Evolutionary conservation across 1,284 basidiomycete genomes (phyloP), one percentile per base, ranked within the genome.

Genomic region (Apiotrichum mycotoxinovorans): DNA sequence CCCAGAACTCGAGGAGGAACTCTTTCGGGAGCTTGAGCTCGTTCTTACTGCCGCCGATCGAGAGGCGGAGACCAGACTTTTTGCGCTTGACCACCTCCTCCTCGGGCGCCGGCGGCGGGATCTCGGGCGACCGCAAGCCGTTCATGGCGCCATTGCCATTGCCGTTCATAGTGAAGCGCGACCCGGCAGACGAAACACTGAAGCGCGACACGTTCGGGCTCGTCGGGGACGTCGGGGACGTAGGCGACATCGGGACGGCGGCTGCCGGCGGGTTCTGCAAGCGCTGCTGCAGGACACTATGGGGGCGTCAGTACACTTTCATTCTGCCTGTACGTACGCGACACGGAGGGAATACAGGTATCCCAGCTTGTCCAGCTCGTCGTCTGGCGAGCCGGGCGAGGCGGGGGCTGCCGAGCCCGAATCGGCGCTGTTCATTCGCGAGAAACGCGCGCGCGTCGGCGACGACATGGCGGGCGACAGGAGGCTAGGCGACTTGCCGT

Each of bases 1-100:
- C 64, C 74, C 74, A 76, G 54, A 77, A 75, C 49, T 72, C 71
- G 30, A 65, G 37, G 30, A 76, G 58, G 43, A 73, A 72, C 61
- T 77, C 75, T 44, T 70, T 71, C 3, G 74, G 74, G 30, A 75
- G 57, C 63, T 75, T 75, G 46, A 64, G 41, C 18, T 69, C 69
- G 37, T 58, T 57, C 48, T 71, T 70, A 33, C 61, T 48, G 9
- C 62, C 61, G 18, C 57, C 52, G 33, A 67, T 46, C 17, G 60
- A 55, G 8, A 64, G 52, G 34, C 61, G 57, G 10, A 62, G 64
- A 7, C 57, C 64, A 4, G 62, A 65, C 60, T 69, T 71, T 37
- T 60, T 60, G 27, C 52, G 41, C 23, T 48, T 49, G n/a, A 48
- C 22, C 1, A 23, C 20, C 59, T 38, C 27, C 26, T 58, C 35